Evolutionary conservation across 805 yeast species (phyloP).

Genomic region (Kuraishia molischiana): DNA sequence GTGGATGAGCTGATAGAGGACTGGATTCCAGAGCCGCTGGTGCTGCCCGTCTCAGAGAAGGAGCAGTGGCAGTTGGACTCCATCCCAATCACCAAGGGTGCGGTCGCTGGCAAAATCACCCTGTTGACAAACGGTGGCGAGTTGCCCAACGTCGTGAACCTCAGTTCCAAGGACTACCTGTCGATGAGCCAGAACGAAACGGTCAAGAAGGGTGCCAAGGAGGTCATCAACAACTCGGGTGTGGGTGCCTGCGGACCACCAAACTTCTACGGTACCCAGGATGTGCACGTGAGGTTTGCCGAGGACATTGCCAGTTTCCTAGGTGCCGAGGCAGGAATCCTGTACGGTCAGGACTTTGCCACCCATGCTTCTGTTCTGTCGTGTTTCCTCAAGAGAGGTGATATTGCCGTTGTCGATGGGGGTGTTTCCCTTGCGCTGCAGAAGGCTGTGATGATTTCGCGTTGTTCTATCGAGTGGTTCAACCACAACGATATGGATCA

Average conservation of each 20-base stretch:
- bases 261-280: conserved; percentile 93
- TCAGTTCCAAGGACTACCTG: conserved; percentile 66
- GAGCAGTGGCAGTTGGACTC: conserved; percentile 56
- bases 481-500: conserved; percentile 86
- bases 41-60: conserved; percentile 36
- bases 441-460: conserved; percentile 78
- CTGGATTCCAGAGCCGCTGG: conserved; percentile 88
- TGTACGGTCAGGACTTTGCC: conserved; percentile 89
- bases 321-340: conserved; percentile 67
- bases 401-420: conserved; percentile 79
- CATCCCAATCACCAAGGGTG: conserved; percentile 55
- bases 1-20: conserved; percentile 77
- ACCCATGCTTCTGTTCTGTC: conserved; percentile 86
- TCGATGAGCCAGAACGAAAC: conserved; percentile 40
- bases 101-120: conserved; percentile 30
- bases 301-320: conserved; percentile 66
- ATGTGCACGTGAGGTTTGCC: conserved; percentile 75
- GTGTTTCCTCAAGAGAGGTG: conserved; percentile 93
- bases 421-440: conserved; percentile 70
- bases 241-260: conserved; percentile 99
- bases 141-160: conserved; percentile 39
- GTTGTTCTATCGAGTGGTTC: conserved; percentile 77
- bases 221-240: conserved; percentile 60
- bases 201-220: conserved; percentile 44
- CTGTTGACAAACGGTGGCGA: conserved; percentile 16